phyloP scores from a whole-genome alignment of 2,329 filamentous ascomycete genomes.

The Trichoderma sp. region DNA sequence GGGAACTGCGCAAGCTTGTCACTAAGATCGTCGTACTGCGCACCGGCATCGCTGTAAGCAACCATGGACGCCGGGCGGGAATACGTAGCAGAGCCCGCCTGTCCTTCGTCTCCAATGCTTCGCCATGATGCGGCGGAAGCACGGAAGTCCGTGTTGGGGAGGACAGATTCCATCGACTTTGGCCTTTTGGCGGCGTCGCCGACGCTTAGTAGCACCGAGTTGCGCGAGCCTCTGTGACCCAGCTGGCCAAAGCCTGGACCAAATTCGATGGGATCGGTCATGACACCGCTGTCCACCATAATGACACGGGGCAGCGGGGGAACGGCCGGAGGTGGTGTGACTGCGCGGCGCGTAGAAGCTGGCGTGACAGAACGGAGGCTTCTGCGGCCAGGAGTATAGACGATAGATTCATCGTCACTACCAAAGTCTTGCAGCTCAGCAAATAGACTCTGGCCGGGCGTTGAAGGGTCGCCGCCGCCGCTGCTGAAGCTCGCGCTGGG shows the following conservation, averaged over 20 bases:
- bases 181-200: constrained; percentile 38
- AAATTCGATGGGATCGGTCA: constrained; percentile 60
- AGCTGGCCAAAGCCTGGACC: constrained; percentile 25
- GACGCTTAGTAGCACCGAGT: constrained; percentile 33
- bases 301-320: constrained; percentile 53
- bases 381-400: constrained; percentile 57
- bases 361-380: constrained; percentile 52
- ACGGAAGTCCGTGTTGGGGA: constrained; percentile 35
- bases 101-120: constrained; percentile 29
- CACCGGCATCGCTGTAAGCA: constrained; percentile 56
- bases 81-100: constrained; percentile 26
- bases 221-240: constrained; percentile 23
- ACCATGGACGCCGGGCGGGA: constrained; percentile 50
- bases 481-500: constrained; percentile 59
- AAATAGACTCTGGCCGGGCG: constrained; percentile 74
- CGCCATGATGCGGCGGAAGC: constrained; percentile 33
- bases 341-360: constrained; percentile 47
- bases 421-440: constrained; percentile 84
- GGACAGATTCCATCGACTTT: constrained; percentile 46
- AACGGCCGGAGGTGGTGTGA: constrained; percentile 50
- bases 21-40: constrained; percentile 56
- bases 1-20: constrained; percentile 58
- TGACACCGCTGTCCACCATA: constrained; percentile 62
- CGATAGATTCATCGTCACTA: constrained; percentile 66
- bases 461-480: constrained; percentile 49